phyloP scores from a whole-genome alignment of 495 filamentous ascomycete species.

The Neurospora discreta region DNA sequence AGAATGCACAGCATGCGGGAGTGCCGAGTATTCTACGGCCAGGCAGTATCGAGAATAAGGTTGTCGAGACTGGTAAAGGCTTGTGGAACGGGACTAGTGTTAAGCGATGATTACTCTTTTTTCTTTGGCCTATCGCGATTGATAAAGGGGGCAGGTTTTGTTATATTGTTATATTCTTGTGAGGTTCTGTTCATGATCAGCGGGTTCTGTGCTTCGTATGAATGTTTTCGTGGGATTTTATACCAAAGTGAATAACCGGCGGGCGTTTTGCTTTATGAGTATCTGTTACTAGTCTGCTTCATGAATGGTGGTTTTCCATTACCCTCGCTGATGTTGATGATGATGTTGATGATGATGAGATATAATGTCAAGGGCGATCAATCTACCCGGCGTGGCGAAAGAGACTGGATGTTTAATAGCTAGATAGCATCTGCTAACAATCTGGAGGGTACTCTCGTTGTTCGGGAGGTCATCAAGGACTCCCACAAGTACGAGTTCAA shows the following conservation, averaged over 20 bases:
- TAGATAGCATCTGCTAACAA: not conserved
- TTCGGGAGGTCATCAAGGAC: not conserved
- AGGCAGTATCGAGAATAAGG: slow-evolving; percentile 19
- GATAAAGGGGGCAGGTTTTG: not conserved
- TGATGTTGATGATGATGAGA: not conserved
- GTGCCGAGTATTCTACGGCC: slow-evolving; percentile 22
- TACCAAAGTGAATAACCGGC: not conserved
- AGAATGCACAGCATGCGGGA: not conserved
- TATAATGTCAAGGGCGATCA: too few relatives aligned
- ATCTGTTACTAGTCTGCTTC: not conserved
- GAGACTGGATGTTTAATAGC: too few relatives aligned
- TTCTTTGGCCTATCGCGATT: not conserved
- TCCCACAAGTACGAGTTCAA: not conserved
- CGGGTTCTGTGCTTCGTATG: not conserved
- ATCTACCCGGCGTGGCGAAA: too few relatives aligned
- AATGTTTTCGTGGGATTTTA: not conserved
- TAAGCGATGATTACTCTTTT: slow-evolving; percentile 11
- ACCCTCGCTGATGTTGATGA: not conserved
- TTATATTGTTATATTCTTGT: not conserved
- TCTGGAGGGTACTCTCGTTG: not conserved
- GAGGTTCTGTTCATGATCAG: not conserved
- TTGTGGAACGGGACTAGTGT: slow-evolving; percentile 17
- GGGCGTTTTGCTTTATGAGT: not conserved
- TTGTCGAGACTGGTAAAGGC: slow-evolving; percentile 24
- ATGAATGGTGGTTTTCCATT: not conserved